Evolutionary conservation across 108 stramenopile genomes (phyloP).

Genomic region (Pseudonitzschia multiseries): DNA sequence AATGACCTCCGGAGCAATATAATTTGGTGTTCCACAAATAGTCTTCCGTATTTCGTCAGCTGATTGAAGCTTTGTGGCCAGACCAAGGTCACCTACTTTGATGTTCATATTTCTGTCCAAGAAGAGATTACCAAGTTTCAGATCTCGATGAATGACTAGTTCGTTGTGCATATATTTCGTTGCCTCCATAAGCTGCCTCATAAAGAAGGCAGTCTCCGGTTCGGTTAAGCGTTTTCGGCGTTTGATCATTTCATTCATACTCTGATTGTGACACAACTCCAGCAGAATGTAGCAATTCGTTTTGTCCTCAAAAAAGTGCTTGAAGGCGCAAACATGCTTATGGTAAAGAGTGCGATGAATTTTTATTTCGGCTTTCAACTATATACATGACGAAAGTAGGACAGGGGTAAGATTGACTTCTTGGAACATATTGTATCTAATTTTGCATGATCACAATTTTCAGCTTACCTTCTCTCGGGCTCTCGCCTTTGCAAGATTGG

Average conservation of each 20-base stretch:
- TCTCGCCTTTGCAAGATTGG: conserved; percentile 85
- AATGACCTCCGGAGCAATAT: conserved; percentile 99
- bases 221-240: conserved; percentile 88
- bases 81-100: conserved; percentile 96
- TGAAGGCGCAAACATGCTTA: conserved; percentile 90
- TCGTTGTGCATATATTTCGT: conserved; percentile 89
- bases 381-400: conserved; percentile 11
- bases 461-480: conserved; percentile 87
- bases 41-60: conserved; percentile 91
- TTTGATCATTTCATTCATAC: conserved; percentile 94
- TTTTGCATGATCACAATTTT: neutral
- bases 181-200: conserved; percentile 87
- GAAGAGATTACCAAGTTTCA: conserved; percentile 99
- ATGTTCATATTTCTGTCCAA: conserved; percentile 78
- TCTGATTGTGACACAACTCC: conserved; percentile 96
- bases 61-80: conserved; percentile 87
- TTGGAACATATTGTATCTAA: neutral
- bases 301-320: conserved; percentile 97
- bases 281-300: conserved; percentile 97
- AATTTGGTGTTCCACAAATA: conserved; percentile 99
- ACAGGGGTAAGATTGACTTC: neutral
- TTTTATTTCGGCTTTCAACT: conserved; percentile 99
- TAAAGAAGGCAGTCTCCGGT: conserved; percentile 77
- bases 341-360: conserved; percentile 96
- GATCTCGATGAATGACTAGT: conserved; percentile 96